phyloP scores from a whole-genome alignment of 805 yeast species.

The Blastobotrys parvus region DNA sequence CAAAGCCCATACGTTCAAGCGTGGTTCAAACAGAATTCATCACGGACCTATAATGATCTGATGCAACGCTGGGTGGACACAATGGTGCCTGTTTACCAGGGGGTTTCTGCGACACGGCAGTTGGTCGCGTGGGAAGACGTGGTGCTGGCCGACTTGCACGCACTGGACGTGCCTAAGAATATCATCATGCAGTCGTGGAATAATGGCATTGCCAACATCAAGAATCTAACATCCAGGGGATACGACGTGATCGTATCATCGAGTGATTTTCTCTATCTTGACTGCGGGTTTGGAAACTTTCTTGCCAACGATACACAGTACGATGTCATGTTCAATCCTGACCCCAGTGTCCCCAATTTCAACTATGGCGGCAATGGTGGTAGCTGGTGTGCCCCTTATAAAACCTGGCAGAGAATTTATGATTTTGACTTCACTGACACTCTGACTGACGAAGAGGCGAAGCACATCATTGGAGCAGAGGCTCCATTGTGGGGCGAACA shows the following conservation, averaged over 20 bases:
- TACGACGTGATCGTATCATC: slow-evolving; percentile 33
- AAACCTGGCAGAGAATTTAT: slow-evolving; percentile 37
- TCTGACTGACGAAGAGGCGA: slow-evolving; percentile 27
- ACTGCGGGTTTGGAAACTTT: slow-evolving; percentile 35
- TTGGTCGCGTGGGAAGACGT: slow-evolving; percentile 37
- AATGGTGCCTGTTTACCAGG: slow-evolving; percentile 27
- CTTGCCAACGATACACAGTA: slow-evolving; percentile 29
- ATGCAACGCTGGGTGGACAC: slow-evolving; percentile 27
- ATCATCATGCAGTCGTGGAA: slow-evolving; percentile 32
- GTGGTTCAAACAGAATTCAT: slow-evolving; percentile 9
- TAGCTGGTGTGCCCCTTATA: slow-evolving; percentile 37
- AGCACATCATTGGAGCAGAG: slow-evolving; percentile 33
- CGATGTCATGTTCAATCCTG: slow-evolving; percentile 22
- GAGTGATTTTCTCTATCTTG: slow-evolving; percentile 29
- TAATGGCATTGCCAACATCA: slow-evolving; percentile 14
- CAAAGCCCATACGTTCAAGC: slow-evolving; percentile 18
- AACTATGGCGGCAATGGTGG: slow-evolving; percentile 31
- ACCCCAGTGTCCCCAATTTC: slow-evolving; percentile 20
- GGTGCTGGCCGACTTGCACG: slow-evolving; percentile 22
- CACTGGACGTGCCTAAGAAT: slow-evolving; percentile 25
- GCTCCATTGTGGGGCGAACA: slow-evolving; percentile 36
- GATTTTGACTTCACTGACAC: slow-evolving; percentile 29
- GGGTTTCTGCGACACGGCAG: slow-evolving; percentile 18
- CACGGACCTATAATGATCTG: neutral
- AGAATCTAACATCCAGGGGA: slow-evolving; percentile 27